These are phyloP conservation scores for Candolleomyces aberdarensis DNA, from an alignment of 768 basidiomycete species.

Conservation along the genomic window DNA sequence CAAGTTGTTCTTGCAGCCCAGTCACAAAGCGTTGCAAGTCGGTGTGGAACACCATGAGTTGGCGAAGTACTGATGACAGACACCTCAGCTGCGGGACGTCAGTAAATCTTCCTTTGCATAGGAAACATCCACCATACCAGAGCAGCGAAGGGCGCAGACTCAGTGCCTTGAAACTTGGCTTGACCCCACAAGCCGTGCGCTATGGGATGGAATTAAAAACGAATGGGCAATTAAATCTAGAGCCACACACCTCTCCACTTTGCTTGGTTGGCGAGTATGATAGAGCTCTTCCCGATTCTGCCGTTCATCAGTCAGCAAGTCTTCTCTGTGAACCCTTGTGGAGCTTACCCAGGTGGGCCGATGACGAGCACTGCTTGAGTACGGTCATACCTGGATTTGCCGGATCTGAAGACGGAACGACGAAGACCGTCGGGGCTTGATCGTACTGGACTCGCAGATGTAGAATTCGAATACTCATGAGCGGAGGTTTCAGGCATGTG, in stretches of 20 bases:
- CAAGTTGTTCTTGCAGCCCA: constrained; percentile 55
- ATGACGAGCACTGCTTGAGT: constrained; percentile 61
- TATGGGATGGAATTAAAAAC: constrained; percentile 16
- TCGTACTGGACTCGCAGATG: constrained; percentile 32
- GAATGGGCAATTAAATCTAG: background rate
- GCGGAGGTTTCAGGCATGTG: background rate
- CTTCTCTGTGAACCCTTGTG: background rate
- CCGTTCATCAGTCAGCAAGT: constrained; percentile 11
- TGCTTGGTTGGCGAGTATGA: constrained; percentile 66
- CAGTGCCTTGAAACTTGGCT: constrained; percentile 65
- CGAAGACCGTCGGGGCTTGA: constrained; percentile 42
- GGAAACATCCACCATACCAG: constrained; percentile 35
- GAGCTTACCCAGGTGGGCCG: constrained; percentile 59
- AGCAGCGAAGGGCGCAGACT: constrained; percentile 68
- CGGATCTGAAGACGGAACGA: constrained; percentile 37
- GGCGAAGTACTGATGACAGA: constrained; percentile 67
- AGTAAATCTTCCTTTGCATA: too few relatives aligned
- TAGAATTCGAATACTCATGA: constrained; percentile 21
- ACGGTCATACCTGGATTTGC: constrained; percentile 39
- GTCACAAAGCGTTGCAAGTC: constrained; percentile 66
- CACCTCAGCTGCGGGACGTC: constrained; percentile 48
- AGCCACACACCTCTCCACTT: constrained; percentile 58
- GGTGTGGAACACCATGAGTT: constrained; percentile 71
- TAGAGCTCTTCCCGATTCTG: constrained; percentile 73
- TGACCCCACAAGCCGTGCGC: constrained; percentile 76